These are phyloP conservation scores for Apiospora aurea DNA, from an alignment of 2,329 filamentous ascomycete species.

Conservation along the genomic window DNA sequence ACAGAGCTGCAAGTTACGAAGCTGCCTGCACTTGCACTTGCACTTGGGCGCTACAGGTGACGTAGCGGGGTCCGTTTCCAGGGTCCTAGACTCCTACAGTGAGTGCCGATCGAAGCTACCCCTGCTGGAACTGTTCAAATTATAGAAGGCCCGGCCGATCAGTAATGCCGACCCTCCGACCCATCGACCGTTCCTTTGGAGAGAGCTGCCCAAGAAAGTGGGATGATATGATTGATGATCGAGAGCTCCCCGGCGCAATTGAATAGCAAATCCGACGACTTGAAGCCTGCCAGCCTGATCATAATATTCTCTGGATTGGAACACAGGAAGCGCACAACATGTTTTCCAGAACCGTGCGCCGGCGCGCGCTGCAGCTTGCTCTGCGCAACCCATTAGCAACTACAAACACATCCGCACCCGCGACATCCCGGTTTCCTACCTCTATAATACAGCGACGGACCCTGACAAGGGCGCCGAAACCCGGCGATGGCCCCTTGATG, in stretches of 20 bases:
- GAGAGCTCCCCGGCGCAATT: neutral
- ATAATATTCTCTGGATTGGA: too few relatives aligned
- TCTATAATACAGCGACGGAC: slow-evolving; percentile 47
- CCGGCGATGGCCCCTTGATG: slow-evolving; percentile 69
- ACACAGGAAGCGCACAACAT: neutral
- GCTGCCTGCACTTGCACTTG: neutral
- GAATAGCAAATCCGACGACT: neutral
- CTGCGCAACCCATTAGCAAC: slow-evolving; percentile 5
- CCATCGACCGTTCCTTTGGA: slow-evolving; percentile 18
- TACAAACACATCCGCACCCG: neutral
- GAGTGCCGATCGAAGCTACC: slow-evolving; percentile 24
- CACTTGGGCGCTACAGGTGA: slow-evolving; percentile 6
- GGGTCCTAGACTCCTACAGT: slow-evolving; percentile 8
- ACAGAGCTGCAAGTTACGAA: neutral
- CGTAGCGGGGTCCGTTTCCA: slow-evolving; percentile 20
- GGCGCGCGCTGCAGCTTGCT: slow-evolving; percentile 21
- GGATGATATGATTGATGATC: slow-evolving; percentile 21
- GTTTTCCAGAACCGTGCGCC: slow-evolving; percentile 17
- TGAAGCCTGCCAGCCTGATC: neutral
- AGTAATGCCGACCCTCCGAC: slow-evolving; percentile 27
- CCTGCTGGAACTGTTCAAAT: slow-evolving; percentile 1
- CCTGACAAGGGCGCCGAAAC: slow-evolving; percentile 62
- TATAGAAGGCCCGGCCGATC: slow-evolving; percentile 23
- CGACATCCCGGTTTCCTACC: neutral
- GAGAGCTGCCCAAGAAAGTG: slow-evolving; percentile 18